Evolutionary conservation across 177 flowering plant genomes (phyloP).

Genomic region (Telopea speciosissima): DNA sequence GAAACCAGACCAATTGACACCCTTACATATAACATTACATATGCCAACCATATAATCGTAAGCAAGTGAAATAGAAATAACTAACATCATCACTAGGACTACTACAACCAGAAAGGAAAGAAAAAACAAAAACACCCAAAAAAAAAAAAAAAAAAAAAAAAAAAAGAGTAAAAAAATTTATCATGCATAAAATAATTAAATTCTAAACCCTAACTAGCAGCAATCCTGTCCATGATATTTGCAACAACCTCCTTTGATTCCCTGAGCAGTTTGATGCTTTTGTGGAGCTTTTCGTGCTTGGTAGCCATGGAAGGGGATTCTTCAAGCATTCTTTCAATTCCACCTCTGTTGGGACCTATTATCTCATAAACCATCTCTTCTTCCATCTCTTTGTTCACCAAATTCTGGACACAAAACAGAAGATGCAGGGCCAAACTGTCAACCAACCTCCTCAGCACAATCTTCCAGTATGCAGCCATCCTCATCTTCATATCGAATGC

Average conservation of each 20-base stretch:
- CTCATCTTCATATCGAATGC: not conserved
- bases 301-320: constrained; percentile 24
- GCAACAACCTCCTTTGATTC: constrained; percentile 29
- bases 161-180: too few species aligned
- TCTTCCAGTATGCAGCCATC: not conserved
- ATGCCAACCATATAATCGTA: too few species aligned
- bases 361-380: constrained; percentile 14
- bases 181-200: too few species aligned
- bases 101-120: too few species aligned
- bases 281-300: constrained; percentile 21
- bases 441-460: not conserved
- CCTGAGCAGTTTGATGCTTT: constrained; percentile 21
- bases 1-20: too few species aligned
- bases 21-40: too few species aligned
- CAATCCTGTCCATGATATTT: constrained; percentile 24
- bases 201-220: too few species aligned
- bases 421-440: not conserved
- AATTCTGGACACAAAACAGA: not conserved
- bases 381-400: not conserved
- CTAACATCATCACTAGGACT: too few species aligned
- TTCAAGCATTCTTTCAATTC: constrained; percentile 24
- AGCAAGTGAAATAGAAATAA: too few species aligned
- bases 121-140: too few species aligned
- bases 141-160: too few species aligned
- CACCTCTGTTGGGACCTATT: constrained; percentile 20